Conservation (phyloP, 2,329 filamentous ascomycete species). For the Aotearoamyces nothofagi region DNA sequence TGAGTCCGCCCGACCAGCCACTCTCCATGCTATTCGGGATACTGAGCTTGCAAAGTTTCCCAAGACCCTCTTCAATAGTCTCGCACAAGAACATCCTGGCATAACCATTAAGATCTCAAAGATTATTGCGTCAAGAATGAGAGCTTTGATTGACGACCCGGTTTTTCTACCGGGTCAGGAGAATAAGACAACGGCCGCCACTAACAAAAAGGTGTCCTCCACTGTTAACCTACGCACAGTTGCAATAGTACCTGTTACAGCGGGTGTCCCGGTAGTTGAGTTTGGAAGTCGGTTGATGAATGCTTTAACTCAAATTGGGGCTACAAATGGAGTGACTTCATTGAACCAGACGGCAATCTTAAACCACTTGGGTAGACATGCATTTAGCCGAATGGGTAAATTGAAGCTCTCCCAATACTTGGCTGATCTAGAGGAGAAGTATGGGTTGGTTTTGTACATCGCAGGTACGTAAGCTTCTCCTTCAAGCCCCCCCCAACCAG, state of each 20-base stretch:
- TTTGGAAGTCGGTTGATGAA: constrained; percentile 83
- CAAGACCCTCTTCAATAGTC: constrained; percentile 89
- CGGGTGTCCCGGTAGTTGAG: constrained; percentile 85
- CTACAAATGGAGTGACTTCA: constrained; percentile 77
- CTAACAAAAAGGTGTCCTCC: constrained; percentile 58
- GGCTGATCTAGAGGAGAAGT: constrained; percentile 93
- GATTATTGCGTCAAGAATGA: constrained; percentile 92
- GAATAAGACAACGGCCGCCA: constrained; percentile 36
- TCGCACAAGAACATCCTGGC: constrained; percentile 90
- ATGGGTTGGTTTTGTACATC: constrained; percentile 86
- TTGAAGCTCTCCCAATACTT: constrained; percentile 90
- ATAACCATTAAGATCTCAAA: constrained; percentile 99
- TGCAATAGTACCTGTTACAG: constrained; percentile 77
- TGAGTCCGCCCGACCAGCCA: constrained; percentile 79
- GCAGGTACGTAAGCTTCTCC: constrained; percentile 40
- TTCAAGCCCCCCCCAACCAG: constrained; percentile 27
- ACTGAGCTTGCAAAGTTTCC: constrained; percentile 95
- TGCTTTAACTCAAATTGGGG: constrained; percentile 78
- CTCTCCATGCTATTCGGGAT: constrained; percentile 87
- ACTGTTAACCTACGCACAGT: constrained; percentile 88
- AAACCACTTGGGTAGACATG: constrained; percentile 87
- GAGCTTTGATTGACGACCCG: constrained; percentile 71
- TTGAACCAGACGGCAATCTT: constrained; percentile 88
- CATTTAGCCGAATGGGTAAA: constrained; percentile 95
- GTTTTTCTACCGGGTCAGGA: constrained; percentile 52